Conservation (phyloP, 108 stramenopile genomes). For the Bacterosira constricta region DNA sequence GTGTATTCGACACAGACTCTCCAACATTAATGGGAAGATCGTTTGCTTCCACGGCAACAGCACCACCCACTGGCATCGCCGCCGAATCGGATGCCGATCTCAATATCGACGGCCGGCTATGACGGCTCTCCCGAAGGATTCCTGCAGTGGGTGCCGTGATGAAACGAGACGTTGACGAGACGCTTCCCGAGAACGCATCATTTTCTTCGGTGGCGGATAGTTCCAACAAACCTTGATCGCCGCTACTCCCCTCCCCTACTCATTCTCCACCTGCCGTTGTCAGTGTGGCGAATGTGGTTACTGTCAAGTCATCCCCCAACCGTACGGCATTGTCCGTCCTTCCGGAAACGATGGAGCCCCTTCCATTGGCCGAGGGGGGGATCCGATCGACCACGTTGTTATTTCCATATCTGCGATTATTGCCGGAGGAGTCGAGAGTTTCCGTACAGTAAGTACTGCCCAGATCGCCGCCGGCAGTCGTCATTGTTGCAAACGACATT, state of each 20-base stretch:
- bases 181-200: not conserved
- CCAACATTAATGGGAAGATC: slow-evolving; percentile 23
- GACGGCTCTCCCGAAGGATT: slow-evolving; percentile 38
- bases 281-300: slow-evolving; percentile 23
- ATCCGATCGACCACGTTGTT: slow-evolving; percentile 19
- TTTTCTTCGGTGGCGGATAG: slow-evolving; percentile 15
- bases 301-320: slow-evolving; percentile 19
- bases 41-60: not conserved
- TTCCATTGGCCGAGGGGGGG: slow-evolving; percentile 1
- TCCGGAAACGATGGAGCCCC: slow-evolving; percentile 10
- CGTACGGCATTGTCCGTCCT: slow-evolving; percentile 28
- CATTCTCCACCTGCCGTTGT: slow-evolving; percentile 20
- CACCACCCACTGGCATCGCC: not conserved
- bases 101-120: slow-evolving; percentile 9
- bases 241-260: not conserved
- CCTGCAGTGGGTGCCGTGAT: slow-evolving; percentile 17
- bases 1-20: slow-evolving; percentile 48
- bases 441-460: slow-evolving; percentile 18
- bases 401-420: slow-evolving; percentile 3
- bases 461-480: slow-evolving; percentile 36
- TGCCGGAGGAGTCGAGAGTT: not conserved
- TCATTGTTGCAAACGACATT: too few relatives aligned
- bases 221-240: not conserved
- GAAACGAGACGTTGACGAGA: slow-evolving; percentile 18
- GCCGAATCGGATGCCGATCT: not conserved